Percentiles rank a stretch among this genome's conserved stretches.
Conservation (phyloP, 108 stramenopile species). For the Fragilaria crotonensis region DNA sequence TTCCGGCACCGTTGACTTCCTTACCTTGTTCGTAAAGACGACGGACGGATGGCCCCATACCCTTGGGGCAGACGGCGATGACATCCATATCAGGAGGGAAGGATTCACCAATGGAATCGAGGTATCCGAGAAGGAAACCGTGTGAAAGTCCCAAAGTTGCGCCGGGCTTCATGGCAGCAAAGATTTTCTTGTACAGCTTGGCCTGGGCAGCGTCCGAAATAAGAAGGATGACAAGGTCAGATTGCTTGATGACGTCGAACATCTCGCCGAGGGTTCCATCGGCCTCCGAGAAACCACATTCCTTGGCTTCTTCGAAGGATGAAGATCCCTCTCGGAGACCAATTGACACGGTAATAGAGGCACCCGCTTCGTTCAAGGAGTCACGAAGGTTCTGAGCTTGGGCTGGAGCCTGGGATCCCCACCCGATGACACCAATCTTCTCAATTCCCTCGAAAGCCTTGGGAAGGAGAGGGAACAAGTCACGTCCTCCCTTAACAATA, state of each 20-base stretch:
- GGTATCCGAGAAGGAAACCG: constrained; percentile 96
- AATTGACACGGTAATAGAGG: constrained; percentile 86
- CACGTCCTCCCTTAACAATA: constrained; percentile 95
- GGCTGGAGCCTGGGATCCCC: constrained; percentile 98
- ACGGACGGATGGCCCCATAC: constrained; percentile 97
- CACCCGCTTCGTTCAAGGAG: constrained; percentile 73
- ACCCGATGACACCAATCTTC: constrained; percentile 95
- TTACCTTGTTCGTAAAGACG: constrained; percentile 98
- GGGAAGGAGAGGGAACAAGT: constrained; percentile 90
- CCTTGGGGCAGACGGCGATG: constrained; percentile 98
- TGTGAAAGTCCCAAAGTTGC: constrained; percentile 93
- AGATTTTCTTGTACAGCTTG: constrained; percentile 92
- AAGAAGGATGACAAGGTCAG: constrained; percentile 93
- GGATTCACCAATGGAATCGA: constrained; percentile 87
- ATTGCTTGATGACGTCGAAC: constrained; percentile 89
- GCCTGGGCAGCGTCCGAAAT: constrained; percentile 96
- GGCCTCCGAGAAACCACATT: constrained; percentile 85
- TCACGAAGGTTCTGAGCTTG: constrained; percentile 96
- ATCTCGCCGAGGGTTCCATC: constrained; percentile 95
- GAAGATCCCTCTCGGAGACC: constrained; percentile 93
- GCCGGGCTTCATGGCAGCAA: constrained; percentile 95
- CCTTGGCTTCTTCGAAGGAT: constrained; percentile 83
- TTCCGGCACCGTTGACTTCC: constrained; percentile 96
- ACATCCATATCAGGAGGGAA: constrained; percentile 97
- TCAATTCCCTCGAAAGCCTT: constrained; percentile 95